phyloP scores from a whole-genome alignment of 495 filamentous ascomycete genomes.

The Penicillium goetzii region DNA sequence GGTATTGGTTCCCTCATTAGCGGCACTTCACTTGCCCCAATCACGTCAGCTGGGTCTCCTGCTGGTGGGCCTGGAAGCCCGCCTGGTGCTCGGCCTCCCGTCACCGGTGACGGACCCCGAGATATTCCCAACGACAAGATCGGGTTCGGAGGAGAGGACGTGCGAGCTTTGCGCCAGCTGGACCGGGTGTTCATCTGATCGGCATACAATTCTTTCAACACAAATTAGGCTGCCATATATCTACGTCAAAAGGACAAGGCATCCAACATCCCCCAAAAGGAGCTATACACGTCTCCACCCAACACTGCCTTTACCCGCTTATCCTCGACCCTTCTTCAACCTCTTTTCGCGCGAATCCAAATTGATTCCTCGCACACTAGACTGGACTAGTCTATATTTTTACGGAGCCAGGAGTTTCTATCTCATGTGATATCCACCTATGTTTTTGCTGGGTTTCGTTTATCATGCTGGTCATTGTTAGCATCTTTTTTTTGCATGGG shows the following conservation, averaged over 20 bases:
- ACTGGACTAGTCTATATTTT: slow-evolving; percentile 2
- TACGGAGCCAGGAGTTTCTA: slow-evolving; percentile 15
- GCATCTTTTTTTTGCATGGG: slow-evolving; percentile 27
- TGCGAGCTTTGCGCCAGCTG: slow-evolving; percentile 65
- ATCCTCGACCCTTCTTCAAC: slow-evolving; percentile 2
- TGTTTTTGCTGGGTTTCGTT: slow-evolving; percentile 13
- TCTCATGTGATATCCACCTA: slow-evolving; percentile 29
- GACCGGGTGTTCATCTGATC: slow-evolving; percentile 55
- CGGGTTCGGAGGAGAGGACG: slow-evolving; percentile 65
- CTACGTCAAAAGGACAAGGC: neutral
- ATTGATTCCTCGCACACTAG: neutral
- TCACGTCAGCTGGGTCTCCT: slow-evolving; percentile 38
- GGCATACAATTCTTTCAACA: neutral
- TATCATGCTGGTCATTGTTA: slow-evolving; percentile 17
- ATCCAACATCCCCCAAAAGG: neutral
- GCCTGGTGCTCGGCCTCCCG: slow-evolving; percentile 16
- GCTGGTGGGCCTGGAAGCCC: slow-evolving; percentile 19
- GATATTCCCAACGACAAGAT: slow-evolving; percentile 69
- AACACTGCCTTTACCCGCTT: neutral
- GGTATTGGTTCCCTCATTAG: slow-evolving; percentile 58
- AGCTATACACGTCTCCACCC: neutral
- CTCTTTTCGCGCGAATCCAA: slow-evolving; percentile 6
- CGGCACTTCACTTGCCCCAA: slow-evolving; percentile 46
- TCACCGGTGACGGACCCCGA: slow-evolving; percentile 53
- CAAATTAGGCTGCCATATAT: neutral